Evolutionary conservation across 331 rosid species (phyloP).

Genomic region (Pyrus hybrid): DNA sequence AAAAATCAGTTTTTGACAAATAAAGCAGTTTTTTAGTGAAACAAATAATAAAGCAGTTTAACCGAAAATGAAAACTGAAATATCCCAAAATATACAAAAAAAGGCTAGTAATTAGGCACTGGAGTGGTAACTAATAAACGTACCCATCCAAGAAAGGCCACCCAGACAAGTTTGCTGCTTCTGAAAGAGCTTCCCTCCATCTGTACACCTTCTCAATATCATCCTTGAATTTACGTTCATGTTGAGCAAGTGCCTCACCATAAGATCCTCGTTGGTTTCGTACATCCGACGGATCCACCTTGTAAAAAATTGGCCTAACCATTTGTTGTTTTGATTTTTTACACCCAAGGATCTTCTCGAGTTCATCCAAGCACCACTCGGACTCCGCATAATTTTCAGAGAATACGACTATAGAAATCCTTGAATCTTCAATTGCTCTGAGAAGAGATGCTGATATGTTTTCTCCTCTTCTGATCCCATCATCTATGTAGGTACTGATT

Average conservation of each 20-base stretch:
- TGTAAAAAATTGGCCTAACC: background rate
- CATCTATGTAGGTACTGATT: background rate
- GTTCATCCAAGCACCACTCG: background rate
- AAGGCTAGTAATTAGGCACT: background rate
- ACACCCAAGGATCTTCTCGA: background rate
- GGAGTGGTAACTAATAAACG: background rate
- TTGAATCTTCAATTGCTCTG: background rate
- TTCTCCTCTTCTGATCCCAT: background rate
- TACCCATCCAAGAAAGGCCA: background rate
- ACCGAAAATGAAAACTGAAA: background rate
- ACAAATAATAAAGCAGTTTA: background rate
- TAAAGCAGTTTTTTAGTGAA: too few species aligned
- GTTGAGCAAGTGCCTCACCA: background rate
- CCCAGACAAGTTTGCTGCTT: background rate
- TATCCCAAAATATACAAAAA: background rate
- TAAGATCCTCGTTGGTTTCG: background rate
- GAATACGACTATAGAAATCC: background rate
- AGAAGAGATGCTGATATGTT: background rate
- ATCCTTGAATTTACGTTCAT: background rate
- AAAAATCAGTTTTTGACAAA: too few species aligned
- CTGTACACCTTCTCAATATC: background rate
- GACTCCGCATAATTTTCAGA: background rate
- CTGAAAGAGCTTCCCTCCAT: background rate
- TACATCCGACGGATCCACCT: background rate
- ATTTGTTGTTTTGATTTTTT: background rate